Evolutionary conservation across 116 monocot genomes (phyloP), one percentile per base, ranked within the genome.

Genomic region (Phalaenopsis hybrid): DNA sequence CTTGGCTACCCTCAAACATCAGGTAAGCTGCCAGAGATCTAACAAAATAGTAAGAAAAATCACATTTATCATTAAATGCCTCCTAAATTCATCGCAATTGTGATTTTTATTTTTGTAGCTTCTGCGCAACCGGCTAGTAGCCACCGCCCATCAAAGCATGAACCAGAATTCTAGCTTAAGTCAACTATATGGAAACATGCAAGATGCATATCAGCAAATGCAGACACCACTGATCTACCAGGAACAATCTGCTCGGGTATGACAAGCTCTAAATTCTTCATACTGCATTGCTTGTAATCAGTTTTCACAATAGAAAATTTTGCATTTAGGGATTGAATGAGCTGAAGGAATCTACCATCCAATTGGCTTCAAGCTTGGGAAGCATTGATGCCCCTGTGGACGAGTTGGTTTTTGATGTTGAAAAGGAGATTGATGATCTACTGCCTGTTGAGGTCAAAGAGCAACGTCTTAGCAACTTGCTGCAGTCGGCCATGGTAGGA

Each of bases 381-480:
- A 82, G 82, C 80, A 88, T 96, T n/a, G 89, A 92, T 77, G 92
- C 92, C 7, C 92, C 95, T 13, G 89, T 95, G 25, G 92, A 92
- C 23, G 89, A 91, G 80, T 83, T 85, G 5, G 82, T 91, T 3
- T 96, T 96, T 74, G 96, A 96, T 41, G 81, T 96, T 33, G 90
- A 96, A 74, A 96, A 96, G 81, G 96, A 96, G 79, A 88, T 96
- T 8, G 96, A 96, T 69, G 93, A 90, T 65, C 93, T 96, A n/a
- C 76, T 96, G 15, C 93, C 87, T 15, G 86, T 93, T 4, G 96
- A 96, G 81, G 96, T 96, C 50, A 93, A 96, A 80, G 96, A 96
- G 58, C 96, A 96, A 79, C 85, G 96, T 1, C 70, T 96, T 15
- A 96, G 96, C 61, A 96, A 96, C 83, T 75, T 96, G 28, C 80